phyloP scores from a whole-genome alignment of 441 rosid genomes.

The Eruca vesicaria region DNA sequence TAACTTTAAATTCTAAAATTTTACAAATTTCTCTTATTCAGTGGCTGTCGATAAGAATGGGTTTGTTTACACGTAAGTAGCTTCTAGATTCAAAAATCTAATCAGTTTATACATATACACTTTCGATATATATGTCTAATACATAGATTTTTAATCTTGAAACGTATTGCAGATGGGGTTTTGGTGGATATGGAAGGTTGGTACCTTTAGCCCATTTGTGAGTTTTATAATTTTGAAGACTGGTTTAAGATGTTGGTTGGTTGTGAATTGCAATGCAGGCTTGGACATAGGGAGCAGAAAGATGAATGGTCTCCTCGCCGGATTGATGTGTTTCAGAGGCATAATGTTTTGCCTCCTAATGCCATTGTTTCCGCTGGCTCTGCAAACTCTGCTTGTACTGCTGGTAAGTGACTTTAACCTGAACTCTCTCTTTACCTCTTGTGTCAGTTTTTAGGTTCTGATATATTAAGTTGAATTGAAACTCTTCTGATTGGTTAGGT shows the following conservation, averaged over 20 bases:
- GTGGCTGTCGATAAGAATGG: constrained; percentile 94
- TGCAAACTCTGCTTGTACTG: constrained; percentile 88
- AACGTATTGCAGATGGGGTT: constrained; percentile 80
- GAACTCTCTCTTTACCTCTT: not conserved
- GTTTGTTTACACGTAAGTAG: constrained; percentile 90
- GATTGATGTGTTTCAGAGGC: constrained; percentile 71
- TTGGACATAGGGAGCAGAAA: constrained; percentile 98
- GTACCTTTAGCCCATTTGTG: constrained; percentile 23
- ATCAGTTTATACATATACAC: not conserved
- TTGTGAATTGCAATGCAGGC: constrained; percentile 64
- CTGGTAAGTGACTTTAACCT: constrained; percentile 49
- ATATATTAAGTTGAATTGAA: not conserved
- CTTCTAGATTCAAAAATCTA: not conserved
- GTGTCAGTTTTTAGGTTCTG: not conserved
- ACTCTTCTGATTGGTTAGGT: constrained; percentile 42
- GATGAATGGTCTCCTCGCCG: constrained; percentile 99
- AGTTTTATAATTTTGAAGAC: not conserved
- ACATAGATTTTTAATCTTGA: constrained; percentile 24
- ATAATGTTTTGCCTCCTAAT: constrained; percentile 76
- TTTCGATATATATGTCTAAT: constrained; percentile 11
- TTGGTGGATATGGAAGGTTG: constrained; percentile 98
- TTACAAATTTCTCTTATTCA: constrained; percentile 39
- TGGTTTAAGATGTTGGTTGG: constrained; percentile 24
- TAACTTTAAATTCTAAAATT: constrained; percentile 1
- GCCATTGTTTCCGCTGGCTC: constrained; percentile 89